Evolutionary conservation across 106 monocot genomes (phyloP).

Genomic region (Acanthochlamys bracteata): DNA sequence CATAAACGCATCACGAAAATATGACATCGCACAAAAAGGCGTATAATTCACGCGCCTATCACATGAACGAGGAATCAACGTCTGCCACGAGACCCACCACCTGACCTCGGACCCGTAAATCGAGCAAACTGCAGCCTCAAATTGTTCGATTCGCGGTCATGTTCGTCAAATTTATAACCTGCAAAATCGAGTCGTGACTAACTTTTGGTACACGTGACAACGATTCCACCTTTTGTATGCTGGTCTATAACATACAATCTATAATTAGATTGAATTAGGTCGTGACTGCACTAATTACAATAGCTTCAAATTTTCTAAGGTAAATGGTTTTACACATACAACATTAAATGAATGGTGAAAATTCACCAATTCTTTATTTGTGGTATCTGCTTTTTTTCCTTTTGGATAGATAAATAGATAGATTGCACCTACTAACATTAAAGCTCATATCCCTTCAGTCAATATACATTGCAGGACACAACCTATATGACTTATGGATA

Average conservation of each 20-base stretch:
- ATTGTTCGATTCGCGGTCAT: slow-evolving; percentile 36
- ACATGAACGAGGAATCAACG: slow-evolving; percentile 8
- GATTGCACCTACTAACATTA: no score
- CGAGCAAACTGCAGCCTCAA: slow-evolving; percentile 54
- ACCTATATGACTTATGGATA: no score
- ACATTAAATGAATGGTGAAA: no score
- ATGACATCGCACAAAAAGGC: not conserved
- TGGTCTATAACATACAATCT: not conserved
- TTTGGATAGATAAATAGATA: no score
- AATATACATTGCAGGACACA: no score
- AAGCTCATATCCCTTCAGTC: no score
- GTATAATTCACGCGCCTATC: not conserved
- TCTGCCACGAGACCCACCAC: slow-evolving; percentile 28
- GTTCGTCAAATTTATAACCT: slow-evolving; percentile 66
- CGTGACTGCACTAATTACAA: no score
- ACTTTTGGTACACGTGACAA: not conserved
- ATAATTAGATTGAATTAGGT: no score
- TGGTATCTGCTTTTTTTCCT: no score
- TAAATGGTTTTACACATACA: no score
- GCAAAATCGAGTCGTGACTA: slow-evolving; percentile 24
- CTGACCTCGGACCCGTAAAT: slow-evolving; percentile 35
- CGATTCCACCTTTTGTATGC: not conserved
- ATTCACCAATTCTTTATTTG: no score
- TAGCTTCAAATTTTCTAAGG: no score
- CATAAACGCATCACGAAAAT: not conserved